Conservation (phyloP, 2,329 filamentous ascomycete genomes). For the Colletotrichum aenigma region DNA sequence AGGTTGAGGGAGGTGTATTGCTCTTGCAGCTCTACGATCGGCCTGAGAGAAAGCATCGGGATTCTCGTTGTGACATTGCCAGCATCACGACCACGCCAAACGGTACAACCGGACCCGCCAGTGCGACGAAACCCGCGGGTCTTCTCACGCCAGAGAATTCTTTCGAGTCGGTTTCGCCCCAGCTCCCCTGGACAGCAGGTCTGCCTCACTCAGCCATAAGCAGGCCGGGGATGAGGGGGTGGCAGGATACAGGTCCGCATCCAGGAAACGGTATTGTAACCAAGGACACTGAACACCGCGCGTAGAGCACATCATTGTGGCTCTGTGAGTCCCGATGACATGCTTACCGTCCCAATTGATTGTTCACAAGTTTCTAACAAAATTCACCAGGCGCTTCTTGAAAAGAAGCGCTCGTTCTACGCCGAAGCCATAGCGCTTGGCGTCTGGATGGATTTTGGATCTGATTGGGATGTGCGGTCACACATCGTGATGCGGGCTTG, state of each 20-base stretch:
- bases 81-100: neutral
- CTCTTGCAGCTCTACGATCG: neutral
- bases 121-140: neutral
- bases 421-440: neutral
- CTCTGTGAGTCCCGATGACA: neutral
- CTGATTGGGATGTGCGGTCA: too few species aligned
- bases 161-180: neutral
- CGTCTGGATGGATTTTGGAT: neutral
- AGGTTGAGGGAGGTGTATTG: neutral
- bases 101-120: neutral
- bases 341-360: neutral
- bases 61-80: neutral
- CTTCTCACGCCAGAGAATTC: neutral
- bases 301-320: neutral
- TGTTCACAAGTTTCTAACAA: neutral
- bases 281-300: neutral
- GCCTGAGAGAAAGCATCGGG: neutral
- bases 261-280: neutral
- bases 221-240: neutral
- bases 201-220: neutral
- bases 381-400: neutral
- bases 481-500: neutral
- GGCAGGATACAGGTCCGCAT: neutral
- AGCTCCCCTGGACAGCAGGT: neutral
- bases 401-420: neutral